Evolutionary conservation across 768 basidiomycete species (phyloP).

Genomic region (Leccinum uliginosum): DNA sequence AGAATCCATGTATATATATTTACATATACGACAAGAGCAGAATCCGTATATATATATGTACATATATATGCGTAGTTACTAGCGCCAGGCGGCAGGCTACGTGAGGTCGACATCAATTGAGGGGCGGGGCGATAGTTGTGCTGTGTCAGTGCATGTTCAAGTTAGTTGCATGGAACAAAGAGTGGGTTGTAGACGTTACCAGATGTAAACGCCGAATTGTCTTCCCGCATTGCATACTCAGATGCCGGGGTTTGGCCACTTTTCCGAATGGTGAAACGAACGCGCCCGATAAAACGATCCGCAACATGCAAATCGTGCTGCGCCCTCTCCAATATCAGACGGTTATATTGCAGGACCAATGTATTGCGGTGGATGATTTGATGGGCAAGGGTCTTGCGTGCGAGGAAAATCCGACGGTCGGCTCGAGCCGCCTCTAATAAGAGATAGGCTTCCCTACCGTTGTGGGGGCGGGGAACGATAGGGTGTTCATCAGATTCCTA

Average conservation of each 20-base stretch:
- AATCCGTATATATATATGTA: not conserved
- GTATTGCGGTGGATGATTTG: not conserved
- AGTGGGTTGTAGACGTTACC: not conserved
- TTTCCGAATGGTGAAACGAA: not conserved
- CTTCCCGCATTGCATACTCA: not conserved
- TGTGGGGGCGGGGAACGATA: not conserved
- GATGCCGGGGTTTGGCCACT: not conserved
- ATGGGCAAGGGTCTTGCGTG: not conserved
- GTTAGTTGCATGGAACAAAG: not conserved
- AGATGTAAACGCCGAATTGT: not conserved
- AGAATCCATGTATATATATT: not conserved
- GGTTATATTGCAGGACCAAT: not conserved
- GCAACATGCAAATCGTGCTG: not conserved
- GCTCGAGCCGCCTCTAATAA: not conserved
- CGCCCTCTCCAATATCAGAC: not conserved
- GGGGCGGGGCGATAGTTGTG: not conserved
- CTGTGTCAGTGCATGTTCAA: not conserved
- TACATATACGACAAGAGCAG: not conserved
- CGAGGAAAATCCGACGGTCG: not conserved
- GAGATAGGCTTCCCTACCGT: not conserved
- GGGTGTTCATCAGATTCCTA: not conserved
- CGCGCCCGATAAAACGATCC: not conserved
- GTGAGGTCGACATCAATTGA: not conserved
- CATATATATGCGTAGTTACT: not conserved
- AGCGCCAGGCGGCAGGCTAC: not conserved